Conservation (phyloP, 2,329 filamentous ascomycete genomes). For the Emmonsia crescens region DNA sequence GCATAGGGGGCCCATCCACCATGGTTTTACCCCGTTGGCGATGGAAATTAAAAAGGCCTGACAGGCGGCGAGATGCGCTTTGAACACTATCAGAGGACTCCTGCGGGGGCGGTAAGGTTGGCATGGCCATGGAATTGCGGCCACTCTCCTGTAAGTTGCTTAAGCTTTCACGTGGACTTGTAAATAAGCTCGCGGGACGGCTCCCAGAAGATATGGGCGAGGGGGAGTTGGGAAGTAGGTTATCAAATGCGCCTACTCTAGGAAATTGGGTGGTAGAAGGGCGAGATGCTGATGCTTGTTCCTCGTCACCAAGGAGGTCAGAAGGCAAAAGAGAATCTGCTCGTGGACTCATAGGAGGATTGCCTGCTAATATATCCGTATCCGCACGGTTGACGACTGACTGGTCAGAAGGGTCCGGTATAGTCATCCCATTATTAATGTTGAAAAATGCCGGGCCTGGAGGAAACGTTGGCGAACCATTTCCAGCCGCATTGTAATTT, state of each 20-base stretch:
- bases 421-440: conserved; percentile 51
- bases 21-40: conserved; percentile 52
- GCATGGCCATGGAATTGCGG: conserved; percentile 17
- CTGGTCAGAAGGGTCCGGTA: conserved; percentile 35
- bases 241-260: conserved; percentile 18
- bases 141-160: conserved; percentile 26
- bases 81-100: conserved; percentile 29
- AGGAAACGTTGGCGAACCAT: conserved; percentile 43
- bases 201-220: conserved; percentile 37
- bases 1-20: conserved; percentile 45
- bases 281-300: conserved; percentile 17
- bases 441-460: conserved; percentile 48
- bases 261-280: conserved; percentile 9
- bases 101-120: conserved; percentile 5
- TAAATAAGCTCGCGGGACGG: conserved; percentile 34
- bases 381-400: conserved; percentile 38
- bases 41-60: conserved; percentile 47
- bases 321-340: conserved; percentile 52
- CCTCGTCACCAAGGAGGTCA: conserved; percentile 49
- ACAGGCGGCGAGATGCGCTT: conserved; percentile 43
- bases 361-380: conserved; percentile 44
- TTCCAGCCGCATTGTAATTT: conserved; percentile 40
- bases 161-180: conserved; percentile 36
- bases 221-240: conserved; percentile 27
- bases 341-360: conserved; percentile 53